Percentiles rank a stretch among this genome's conserved stretches.
Conservation (phyloP, 768 basidiomycete species). For the Mrakia hoshinonis region DNA sequence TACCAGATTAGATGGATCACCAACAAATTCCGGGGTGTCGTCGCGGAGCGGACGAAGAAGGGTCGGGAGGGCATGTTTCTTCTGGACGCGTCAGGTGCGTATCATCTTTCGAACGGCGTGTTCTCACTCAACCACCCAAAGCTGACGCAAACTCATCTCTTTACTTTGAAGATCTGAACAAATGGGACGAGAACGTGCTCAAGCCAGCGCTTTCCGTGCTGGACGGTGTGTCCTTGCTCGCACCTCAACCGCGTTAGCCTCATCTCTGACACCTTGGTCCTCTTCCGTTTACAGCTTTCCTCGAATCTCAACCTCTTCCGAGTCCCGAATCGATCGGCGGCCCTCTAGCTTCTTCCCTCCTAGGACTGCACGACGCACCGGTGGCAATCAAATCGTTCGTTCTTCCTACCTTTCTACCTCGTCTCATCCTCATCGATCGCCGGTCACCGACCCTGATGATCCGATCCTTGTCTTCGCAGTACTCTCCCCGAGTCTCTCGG, state of each 20-base stretch:
- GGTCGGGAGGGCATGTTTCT: conserved; percentile 22
- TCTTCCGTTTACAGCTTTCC: conserved; percentile 16
- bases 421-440: not conserved
- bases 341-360: not conserved
- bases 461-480: not conserved
- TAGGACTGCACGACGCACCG: not conserved
- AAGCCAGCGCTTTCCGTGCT: conserved; percentile 18
- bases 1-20: conserved; percentile 85
- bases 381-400: conserved; percentile 1
- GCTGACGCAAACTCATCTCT: not conserved
- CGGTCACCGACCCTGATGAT: too few relatives aligned
- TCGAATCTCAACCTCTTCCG: not conserved
- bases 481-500: not conserved
- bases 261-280: not conserved
- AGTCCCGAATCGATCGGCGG: conserved; percentile 6
- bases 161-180: conserved; percentile 1
- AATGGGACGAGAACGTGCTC: conserved; percentile 26
- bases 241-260: not conserved
- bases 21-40: conserved; percentile 54
- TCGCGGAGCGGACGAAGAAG: conserved; percentile 11
- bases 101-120: not conserved
- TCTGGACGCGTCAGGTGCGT: conserved; percentile 19
- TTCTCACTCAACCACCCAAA: not conserved
- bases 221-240: conserved; percentile 4
- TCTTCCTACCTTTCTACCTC: not conserved